Base-by-base conservation (phyloP, 805 yeast genomes). In the Pichia nakasei region DNA sequence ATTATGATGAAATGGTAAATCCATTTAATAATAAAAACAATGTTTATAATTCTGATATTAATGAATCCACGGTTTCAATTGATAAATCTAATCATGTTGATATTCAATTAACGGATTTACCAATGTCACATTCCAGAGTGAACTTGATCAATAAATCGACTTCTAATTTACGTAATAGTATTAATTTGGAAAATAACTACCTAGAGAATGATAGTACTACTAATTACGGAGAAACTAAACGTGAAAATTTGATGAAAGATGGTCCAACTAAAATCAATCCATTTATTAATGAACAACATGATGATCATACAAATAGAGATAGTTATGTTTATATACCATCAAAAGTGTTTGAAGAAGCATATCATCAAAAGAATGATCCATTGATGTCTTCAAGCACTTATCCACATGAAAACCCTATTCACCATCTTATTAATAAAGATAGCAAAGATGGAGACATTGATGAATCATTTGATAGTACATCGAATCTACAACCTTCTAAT, bases 51-150 rank as follows among this genome's bases (percentile, higher is more conserved):
- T 29, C 9, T 32, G 11, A 32, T 32, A 9, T 17, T 15, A 9
- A 24, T 15, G 36, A 32, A 24, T 38, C 34, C 9, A 29, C 13
- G 17, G 15, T 37, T 9, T 38, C 46, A 8, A 8, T 34, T 4
- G 44, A 45, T 22, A 40, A 37, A 27, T 39, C 41, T 2, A 39
- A 42, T 38, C 51, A 48, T 2, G 39, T 41, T 27, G 33, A 31
- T 36, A 37, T 41, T 22, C 24, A 35, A 18, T 18, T 36, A 11
- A 27, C 22, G 9, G 42, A 45, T 22, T 27, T 45, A 11, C 44
- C 44, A 9, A n/a, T n/a, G 5, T 45, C 47, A 5, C 42, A 45
- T 41, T 41, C 47, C 7, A 35, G 41, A 32, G 24, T 35, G 4
- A 41, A 45, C 22, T 17, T 40, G 9, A 13, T 40, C 5, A 22